phyloP scores from a whole-genome alignment of 106 monocot genomes.

The Vanilla planifolia region DNA sequence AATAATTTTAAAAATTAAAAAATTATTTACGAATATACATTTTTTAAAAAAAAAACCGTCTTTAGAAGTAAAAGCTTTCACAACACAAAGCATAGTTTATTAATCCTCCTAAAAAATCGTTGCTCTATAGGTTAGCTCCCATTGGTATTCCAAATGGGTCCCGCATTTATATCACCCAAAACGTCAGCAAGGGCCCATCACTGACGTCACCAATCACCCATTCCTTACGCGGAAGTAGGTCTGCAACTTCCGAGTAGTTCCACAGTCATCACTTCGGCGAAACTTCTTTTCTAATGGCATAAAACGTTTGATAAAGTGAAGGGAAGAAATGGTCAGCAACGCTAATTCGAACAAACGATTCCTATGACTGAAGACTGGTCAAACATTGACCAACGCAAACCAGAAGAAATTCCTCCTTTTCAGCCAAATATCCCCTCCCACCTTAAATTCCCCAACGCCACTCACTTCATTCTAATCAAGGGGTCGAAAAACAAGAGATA shows the following conservation, averaged over 20 bases:
- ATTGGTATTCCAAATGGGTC: no score
- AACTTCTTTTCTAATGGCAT: neutral
- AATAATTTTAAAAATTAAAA: no score
- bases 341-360: neutral
- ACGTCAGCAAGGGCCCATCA: neutral
- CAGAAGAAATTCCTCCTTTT: neutral
- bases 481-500: no score
- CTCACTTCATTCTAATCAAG: neutral
- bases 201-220: neutral
- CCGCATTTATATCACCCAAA: no score
- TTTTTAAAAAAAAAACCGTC: no score
- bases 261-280: neutral
- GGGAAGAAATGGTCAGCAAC: slow-evolving; percentile 8
- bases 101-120: no score
- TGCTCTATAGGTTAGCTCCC: no score
- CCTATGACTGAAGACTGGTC: neutral
- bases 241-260: neutral
- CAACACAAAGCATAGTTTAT: no score
- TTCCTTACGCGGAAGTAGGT: neutral
- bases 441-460: neutral
- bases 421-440: neutral
- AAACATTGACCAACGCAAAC: neutral
- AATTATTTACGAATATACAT: no score
- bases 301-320: neutral
- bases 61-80: no score